Evolutionary conservation across 495 filamentous ascomycete genomes (phyloP).

Genomic region (Aspergillus campestris): DNA sequence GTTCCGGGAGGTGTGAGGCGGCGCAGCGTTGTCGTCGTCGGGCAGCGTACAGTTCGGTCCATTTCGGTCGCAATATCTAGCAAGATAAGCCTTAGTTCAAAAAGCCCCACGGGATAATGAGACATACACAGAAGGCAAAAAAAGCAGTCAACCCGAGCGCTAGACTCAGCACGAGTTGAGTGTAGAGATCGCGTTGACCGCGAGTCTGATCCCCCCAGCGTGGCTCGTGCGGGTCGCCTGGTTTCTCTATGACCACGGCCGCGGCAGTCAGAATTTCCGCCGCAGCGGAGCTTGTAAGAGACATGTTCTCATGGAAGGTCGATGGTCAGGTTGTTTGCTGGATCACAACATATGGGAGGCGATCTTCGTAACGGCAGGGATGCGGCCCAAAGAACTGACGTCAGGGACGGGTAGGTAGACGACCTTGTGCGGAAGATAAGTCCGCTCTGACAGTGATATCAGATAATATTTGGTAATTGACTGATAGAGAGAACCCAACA

Average conservation of each 20-base stretch:
- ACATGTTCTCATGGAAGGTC: constrained; percentile 18
- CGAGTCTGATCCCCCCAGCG: constrained; percentile 29
- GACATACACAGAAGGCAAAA: constrained; percentile 53
- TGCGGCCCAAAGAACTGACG: constrained; percentile 22
- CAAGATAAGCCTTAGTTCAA: background rate
- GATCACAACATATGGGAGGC: constrained; percentile 14
- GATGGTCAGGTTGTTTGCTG: background rate
- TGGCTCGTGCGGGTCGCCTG: constrained; percentile 14
- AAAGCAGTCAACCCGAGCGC: constrained; percentile 52
- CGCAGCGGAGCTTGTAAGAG: constrained; percentile 22
- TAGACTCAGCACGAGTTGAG: constrained; percentile 51
- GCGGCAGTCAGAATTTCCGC: constrained; percentile 18
- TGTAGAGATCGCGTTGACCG: constrained; percentile 44
- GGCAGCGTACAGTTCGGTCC: constrained; percentile 87
- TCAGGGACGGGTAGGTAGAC: constrained; percentile 14
- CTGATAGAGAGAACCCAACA: no score
- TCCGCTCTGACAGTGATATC: no score
- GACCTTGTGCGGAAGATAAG: background rate
- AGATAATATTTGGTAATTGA: no score
- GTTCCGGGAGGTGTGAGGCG: constrained; percentile 67
- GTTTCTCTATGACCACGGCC: constrained; percentile 7
- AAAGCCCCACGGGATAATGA: background rate
- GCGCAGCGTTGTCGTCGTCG: constrained; percentile 62
- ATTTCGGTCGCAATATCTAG: constrained; percentile 76
- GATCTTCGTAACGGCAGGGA: constrained; percentile 6